Evolutionary conservation across 2,329 filamentous ascomycete species (phyloP).

Genomic region (Penicillium sp.): DNA sequence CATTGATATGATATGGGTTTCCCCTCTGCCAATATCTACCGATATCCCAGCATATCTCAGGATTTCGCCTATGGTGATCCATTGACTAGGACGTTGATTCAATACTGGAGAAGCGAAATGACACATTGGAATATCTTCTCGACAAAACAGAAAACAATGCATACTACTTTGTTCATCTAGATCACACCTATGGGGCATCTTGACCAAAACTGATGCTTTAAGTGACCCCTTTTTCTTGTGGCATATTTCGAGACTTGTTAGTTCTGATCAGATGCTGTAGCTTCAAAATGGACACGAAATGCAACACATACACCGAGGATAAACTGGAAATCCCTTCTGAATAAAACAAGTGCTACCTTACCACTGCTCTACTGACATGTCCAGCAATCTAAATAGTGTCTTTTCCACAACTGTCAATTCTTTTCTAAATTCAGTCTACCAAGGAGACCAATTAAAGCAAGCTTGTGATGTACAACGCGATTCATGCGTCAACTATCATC

Average conservation of each 20-base stretch:
- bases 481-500: slow-evolving; percentile 3
- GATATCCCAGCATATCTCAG: background rate
- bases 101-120: background rate
- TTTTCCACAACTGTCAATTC: background rate
- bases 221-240: background rate
- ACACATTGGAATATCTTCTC: background rate
- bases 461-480: slow-evolving; percentile 9
- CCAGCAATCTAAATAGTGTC: background rate
- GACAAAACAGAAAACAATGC: background rate
- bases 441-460: background rate
- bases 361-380: background rate
- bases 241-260: background rate
- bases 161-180: background rate
- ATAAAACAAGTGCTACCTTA: background rate
- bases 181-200: background rate
- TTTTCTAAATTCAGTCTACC: background rate
- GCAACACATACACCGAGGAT: background rate
- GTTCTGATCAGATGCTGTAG: background rate
- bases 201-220: background rate
- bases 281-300: background rate
- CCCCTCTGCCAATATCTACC: background rate
- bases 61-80: background rate
- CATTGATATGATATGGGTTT: background rate
- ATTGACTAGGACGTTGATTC: background rate
- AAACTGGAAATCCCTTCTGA: too few species aligned